phyloP scores from a whole-genome alignment of 805 yeast species.

The Yarrowia osloensis region DNA sequence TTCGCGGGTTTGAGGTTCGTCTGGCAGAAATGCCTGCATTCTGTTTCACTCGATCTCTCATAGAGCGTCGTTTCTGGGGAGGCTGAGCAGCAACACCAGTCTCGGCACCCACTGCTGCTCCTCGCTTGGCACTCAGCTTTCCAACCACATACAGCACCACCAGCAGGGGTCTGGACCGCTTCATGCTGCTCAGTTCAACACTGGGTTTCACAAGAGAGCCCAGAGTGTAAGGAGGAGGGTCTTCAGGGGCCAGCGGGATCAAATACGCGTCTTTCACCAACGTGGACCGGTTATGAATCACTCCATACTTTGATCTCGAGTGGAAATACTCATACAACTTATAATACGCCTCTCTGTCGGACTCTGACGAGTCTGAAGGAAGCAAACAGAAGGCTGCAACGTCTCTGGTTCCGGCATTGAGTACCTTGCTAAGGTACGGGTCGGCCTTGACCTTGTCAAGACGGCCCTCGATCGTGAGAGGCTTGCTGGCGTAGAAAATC shows the following conservation, averaged over 20 bases:
- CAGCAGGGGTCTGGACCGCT: constrained; percentile 1
- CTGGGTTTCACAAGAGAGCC: constrained; percentile 9
- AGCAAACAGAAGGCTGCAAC: constrained; percentile 53
- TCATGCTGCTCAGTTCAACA: constrained; percentile 9
- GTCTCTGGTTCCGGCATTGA: constrained; percentile 48
- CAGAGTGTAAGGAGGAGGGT: constrained; percentile 1
- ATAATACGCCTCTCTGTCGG: constrained; percentile 37
- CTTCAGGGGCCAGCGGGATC: constrained; percentile 44
- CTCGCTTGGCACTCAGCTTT: neutral
- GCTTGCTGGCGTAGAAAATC: constrained; percentile 33
- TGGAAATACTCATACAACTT: constrained; percentile 52
- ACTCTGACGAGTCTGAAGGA: constrained; percentile 37
- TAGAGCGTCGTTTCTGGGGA: neutral
- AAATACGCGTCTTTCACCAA: constrained; percentile 67
- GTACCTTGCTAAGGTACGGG: constrained; percentile 52
- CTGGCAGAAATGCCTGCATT: neutral
- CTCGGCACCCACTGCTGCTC: neutral
- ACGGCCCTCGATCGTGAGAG: constrained; percentile 62
- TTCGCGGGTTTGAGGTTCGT: neutral
- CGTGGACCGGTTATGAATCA: constrained; percentile 52
- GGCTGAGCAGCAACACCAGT: neutral
- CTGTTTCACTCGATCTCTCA: constrained; percentile 3
- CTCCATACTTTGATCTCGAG: constrained; percentile 57
- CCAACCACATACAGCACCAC: constrained; percentile 14
- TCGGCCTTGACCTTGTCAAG: constrained; percentile 57